These are phyloP conservation scores for Ophiostoma ips DNA, from an alignment of 2,329 filamentous ascomycete genomes.

Conservation along the genomic window DNA sequence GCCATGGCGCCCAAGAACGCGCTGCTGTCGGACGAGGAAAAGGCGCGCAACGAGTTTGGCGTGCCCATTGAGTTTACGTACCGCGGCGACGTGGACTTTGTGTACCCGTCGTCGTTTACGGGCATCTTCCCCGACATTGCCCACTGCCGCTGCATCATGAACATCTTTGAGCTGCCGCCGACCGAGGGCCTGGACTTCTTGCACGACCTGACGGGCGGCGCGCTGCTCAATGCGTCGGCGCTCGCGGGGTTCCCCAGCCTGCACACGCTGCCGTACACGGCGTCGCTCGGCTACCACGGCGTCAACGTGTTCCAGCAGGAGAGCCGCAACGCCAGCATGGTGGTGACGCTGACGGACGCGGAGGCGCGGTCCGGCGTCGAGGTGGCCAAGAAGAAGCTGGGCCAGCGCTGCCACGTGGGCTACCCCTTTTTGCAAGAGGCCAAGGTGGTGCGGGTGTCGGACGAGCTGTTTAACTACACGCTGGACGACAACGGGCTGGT, in stretches of 20 bases:
- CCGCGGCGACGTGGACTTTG: slow-evolving; percentile 59
- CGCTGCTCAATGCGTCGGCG: slow-evolving; percentile 67
- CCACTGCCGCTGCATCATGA: slow-evolving; percentile 83
- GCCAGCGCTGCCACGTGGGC: slow-evolving; percentile 75
- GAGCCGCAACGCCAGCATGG: slow-evolving; percentile 91
- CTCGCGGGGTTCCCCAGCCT: slow-evolving; percentile 87
- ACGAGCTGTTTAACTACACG: slow-evolving; percentile 84
- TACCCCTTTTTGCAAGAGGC: slow-evolving; percentile 95
- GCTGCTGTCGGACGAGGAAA: slow-evolving; percentile 64
- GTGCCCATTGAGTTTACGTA: slow-evolving; percentile 90
- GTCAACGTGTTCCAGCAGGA: slow-evolving; percentile 94
- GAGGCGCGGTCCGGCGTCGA: slow-evolving; percentile 57
- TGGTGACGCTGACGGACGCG: slow-evolving; percentile 68
- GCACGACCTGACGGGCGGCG: slow-evolving; percentile 71
- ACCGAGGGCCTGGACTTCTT: slow-evolving; percentile 81
- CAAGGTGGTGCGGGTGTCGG: slow-evolving; percentile 75
- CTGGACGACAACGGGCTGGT: slow-evolving; percentile 54
- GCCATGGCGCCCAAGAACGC: slow-evolving; percentile 81
- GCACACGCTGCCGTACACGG: slow-evolving; percentile 72
- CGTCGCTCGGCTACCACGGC: slow-evolving; percentile 70
- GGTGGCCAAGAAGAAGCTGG: slow-evolving; percentile 64
- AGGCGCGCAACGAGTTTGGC: slow-evolving; percentile 75
- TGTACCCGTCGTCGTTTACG: slow-evolving; percentile 75
- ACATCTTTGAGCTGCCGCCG: slow-evolving; percentile 86
- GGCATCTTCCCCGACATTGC: slow-evolving; percentile 83